phyloP scores from a whole-genome alignment of 2,329 filamentous ascomycete species.

The Sporothrix mexicana region DNA sequence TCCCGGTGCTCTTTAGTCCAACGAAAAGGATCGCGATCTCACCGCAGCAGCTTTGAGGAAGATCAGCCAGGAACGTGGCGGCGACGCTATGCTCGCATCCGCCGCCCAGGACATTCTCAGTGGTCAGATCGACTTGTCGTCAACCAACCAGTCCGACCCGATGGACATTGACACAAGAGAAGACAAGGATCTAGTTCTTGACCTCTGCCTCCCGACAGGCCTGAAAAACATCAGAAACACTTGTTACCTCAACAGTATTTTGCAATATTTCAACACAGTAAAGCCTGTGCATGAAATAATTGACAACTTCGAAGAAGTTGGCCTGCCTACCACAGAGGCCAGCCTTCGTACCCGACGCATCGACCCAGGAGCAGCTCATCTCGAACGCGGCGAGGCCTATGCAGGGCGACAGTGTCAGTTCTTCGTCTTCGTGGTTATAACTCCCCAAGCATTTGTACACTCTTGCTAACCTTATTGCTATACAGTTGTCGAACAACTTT shows the following conservation, averaged over 20 bases:
- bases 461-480: neutral
- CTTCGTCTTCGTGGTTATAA: neutral
- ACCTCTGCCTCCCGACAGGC: conserved; percentile 75
- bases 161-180: neutral
- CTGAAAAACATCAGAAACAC: conserved; percentile 95
- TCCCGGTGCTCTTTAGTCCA: neutral
- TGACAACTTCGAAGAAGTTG: conserved; percentile 72
- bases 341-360: conserved; percentile 59
- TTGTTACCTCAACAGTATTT: conserved; percentile 94
- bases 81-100: conserved; percentile 28
- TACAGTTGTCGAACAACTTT: conserved; percentile 76
- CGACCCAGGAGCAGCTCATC: conserved; percentile 48
- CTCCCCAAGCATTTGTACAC: too few species aligned
- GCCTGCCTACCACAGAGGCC: conserved; percentile 69
- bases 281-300: conserved; percentile 81
- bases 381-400: conserved; percentile 41
- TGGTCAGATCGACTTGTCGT: neutral
- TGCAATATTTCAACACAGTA: conserved; percentile 94
- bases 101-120: neutral
- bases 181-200: conserved; percentile 39
- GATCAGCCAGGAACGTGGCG: conserved; percentile 32
- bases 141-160: neutral
- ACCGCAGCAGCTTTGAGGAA: conserved; percentile 34
- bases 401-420: conserved; percentile 69
- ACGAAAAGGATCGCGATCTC: conserved; percentile 36